Conservation (phyloP, 2,329 filamentous ascomycete species). For the Eutypella sp. region DNA sequence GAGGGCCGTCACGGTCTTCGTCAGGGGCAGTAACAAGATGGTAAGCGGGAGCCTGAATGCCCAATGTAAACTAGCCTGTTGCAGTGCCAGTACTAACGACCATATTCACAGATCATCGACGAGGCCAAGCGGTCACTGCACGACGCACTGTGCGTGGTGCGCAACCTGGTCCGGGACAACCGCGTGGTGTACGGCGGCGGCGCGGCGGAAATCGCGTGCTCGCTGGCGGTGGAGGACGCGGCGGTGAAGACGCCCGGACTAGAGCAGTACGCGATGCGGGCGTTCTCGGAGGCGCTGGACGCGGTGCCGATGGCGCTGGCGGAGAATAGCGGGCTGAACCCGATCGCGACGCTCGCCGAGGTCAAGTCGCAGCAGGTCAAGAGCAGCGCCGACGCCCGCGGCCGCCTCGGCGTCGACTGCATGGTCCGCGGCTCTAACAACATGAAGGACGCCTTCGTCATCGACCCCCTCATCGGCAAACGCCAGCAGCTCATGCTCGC, state of each 20-base stretch:
- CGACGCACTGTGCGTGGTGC: slow-evolving; percentile 94
- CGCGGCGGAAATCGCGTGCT: slow-evolving; percentile 95
- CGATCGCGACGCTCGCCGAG: slow-evolving; percentile 89
- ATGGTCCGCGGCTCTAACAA: slow-evolving; percentile 94
- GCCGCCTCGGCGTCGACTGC: slow-evolving; percentile 88
- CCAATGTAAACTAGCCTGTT: too few relatives aligned
- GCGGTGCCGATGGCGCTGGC: slow-evolving; percentile 91
- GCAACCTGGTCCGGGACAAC: slow-evolving; percentile 93
- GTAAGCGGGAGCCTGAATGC: slow-evolving; percentile 42
- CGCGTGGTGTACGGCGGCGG: slow-evolving; percentile 96
- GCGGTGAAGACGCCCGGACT: slow-evolving; percentile 93
- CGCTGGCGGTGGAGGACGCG: slow-evolving; percentile 89
- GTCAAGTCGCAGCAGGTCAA: slow-evolving; percentile 97
- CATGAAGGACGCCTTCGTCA: slow-evolving; percentile 97
- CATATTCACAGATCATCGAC: slow-evolving; percentile 74
- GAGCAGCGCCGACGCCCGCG: slow-evolving; percentile 47
- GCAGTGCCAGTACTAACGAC: not conserved
- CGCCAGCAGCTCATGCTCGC: slow-evolving; percentile 93
- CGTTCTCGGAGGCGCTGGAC: slow-evolving; percentile 92
- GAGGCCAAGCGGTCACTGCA: slow-evolving; percentile 97
- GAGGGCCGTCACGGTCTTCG: slow-evolving; percentile 90
- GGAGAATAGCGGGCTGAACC: slow-evolving; percentile 93
- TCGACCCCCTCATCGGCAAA: slow-evolving; percentile 97
- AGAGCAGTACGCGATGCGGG: slow-evolving; percentile 98
- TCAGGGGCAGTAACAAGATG: slow-evolving; percentile 99